Evolutionary conservation across 2,329 filamentous ascomycete genomes (phyloP).

Genomic region (Talaromyces albobiverticillius): DNA sequence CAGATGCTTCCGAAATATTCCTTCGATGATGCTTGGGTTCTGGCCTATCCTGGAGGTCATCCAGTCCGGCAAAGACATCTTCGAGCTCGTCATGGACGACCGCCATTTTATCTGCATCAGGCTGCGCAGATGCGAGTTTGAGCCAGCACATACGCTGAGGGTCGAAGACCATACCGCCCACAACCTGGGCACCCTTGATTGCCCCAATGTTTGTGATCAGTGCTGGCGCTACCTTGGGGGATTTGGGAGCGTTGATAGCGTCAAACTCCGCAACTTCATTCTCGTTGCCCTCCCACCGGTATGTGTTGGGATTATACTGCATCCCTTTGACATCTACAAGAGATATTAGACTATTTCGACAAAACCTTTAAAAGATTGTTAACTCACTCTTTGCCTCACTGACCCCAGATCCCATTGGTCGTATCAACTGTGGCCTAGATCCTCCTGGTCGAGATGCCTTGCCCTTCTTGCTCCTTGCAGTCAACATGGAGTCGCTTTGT

Average conservation of each 20-base stretch:
- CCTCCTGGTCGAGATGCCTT: conserved; percentile 32
- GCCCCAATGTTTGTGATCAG: conserved; percentile 88
- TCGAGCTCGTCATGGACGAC: conserved; percentile 81
- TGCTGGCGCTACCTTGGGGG: conserved; percentile 53
- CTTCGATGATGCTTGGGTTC: conserved; percentile 19
- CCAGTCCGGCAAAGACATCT: conserved; percentile 92
- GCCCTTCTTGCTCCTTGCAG: conserved; percentile 45
- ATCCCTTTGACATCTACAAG: conserved; percentile 81
- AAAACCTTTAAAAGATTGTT: conserved; percentile 1
- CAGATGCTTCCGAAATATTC: conserved; percentile 19
- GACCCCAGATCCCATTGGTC: conserved; percentile 69
- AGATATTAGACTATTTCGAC: conserved; percentile 16
- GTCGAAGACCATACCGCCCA: conserved; percentile 98
- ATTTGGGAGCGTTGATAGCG: conserved; percentile 42
- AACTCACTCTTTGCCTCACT: conserved; percentile 77
- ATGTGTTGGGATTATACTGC: conserved; percentile 86
- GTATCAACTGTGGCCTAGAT: conserved; percentile 80
- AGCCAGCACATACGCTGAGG: conserved; percentile 97
- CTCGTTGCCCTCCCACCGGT: conserved; percentile 95
- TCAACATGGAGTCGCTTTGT: conserved; percentile 49
- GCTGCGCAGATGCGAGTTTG: conserved; percentile 61
- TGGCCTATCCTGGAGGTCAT: conserved; percentile 73
- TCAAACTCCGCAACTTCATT: conserved; percentile 80
- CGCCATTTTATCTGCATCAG: conserved; percentile 33
- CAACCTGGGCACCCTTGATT: conserved; percentile 83